phyloP scores from a whole-genome alignment of 352 stramenopile species.

The Peronospora belbahrii region DNA sequence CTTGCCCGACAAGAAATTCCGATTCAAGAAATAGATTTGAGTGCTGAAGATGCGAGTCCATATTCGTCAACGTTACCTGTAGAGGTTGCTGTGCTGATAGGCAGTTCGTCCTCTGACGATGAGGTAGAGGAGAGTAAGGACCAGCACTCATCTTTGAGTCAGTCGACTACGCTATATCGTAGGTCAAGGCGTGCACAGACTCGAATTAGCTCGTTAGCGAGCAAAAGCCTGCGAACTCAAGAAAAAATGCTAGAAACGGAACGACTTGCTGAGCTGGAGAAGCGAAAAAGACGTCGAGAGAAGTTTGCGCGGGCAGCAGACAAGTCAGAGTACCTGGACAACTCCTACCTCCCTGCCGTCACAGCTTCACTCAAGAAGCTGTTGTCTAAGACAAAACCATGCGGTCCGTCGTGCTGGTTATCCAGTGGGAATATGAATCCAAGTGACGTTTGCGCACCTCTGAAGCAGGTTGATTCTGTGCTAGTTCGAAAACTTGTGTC shows the following conservation, averaged over 20 bases:
- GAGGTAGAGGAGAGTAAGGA: constrained; percentile 10
- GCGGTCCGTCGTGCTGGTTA: constrained; percentile 39
- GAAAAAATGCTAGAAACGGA: constrained; percentile 52
- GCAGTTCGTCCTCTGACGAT: constrained; percentile 24
- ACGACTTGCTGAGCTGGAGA: constrained; percentile 28
- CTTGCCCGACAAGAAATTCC: constrained; percentile 14
- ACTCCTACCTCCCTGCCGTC: constrained; percentile 42
- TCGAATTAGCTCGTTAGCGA: constrained; percentile 51
- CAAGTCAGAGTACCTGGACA: constrained; percentile 65
- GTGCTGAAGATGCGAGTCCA: constrained; percentile 5
- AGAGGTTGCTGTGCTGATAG: constrained; percentile 19
- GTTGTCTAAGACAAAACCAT: constrained; percentile 20
- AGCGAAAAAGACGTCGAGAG: constrained; percentile 29
- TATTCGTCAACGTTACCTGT: constrained; percentile 5
- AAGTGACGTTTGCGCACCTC: neutral
- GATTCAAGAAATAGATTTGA: constrained; percentile 5
- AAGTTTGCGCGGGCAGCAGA: constrained; percentile 38
- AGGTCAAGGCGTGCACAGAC: constrained; percentile 58
- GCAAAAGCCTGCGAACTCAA: constrained; percentile 45
- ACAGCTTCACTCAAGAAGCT: constrained; percentile 17
- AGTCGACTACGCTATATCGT: constrained; percentile 21
- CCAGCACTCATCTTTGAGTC: constrained; percentile 10
- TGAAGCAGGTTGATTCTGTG: constrained; percentile 31
- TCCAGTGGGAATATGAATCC: neutral
- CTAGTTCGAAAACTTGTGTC: constrained; percentile 44